Conservation (phyloP, 768 basidiomycete genomes). For the Myochromella boudieri region DNA sequence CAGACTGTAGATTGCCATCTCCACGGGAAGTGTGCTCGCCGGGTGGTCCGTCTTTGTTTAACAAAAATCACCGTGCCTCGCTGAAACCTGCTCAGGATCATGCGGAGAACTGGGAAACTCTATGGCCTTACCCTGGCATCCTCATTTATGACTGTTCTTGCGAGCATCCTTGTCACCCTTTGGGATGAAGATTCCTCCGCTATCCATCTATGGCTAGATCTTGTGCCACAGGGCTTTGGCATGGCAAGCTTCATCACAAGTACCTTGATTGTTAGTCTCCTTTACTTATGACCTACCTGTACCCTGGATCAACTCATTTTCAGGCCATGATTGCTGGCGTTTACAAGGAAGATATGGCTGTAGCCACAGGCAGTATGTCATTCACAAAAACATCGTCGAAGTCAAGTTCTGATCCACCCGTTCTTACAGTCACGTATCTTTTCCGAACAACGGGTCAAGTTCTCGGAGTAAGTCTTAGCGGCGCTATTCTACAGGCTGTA, state of each 20-base stretch:
- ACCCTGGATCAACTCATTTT: conserved; percentile 8
- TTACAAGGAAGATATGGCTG: conserved; percentile 76
- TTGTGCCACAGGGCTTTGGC: conserved; percentile 81
- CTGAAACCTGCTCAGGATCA: conserved; percentile 53
- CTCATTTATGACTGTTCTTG: conserved; percentile 56
- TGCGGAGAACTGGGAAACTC: conserved; percentile 85
- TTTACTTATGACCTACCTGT: conserved; percentile 9
- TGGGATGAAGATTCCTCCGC: conserved; percentile 67
- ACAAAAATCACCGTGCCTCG: conserved; percentile 5
- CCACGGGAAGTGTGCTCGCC: conserved; percentile 82
- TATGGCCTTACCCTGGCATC: conserved; percentile 73
- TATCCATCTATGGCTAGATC: conserved; percentile 73
- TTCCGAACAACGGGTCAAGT: conserved; percentile 96
- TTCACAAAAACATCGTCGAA: conserved; percentile 12
- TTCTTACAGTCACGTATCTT: conserved; percentile 76
- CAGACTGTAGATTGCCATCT: conserved; percentile 64
- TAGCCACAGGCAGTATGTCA: conserved; percentile 85
- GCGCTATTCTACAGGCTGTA: conserved; percentile 81
- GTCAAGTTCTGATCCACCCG: neutral
- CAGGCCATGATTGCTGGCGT: conserved; percentile 89
- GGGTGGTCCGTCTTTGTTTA: conserved; percentile 63
- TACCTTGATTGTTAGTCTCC: conserved; percentile 70
- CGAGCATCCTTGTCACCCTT: conserved; percentile 56
- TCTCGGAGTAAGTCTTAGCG: conserved; percentile 87
- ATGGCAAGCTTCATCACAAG: conserved; percentile 85